Evolutionary conservation across 23 red algal genomes (phyloP), one percentile per base, ranked within the genome.

Genomic region (Gracilaria caudata): DNA sequence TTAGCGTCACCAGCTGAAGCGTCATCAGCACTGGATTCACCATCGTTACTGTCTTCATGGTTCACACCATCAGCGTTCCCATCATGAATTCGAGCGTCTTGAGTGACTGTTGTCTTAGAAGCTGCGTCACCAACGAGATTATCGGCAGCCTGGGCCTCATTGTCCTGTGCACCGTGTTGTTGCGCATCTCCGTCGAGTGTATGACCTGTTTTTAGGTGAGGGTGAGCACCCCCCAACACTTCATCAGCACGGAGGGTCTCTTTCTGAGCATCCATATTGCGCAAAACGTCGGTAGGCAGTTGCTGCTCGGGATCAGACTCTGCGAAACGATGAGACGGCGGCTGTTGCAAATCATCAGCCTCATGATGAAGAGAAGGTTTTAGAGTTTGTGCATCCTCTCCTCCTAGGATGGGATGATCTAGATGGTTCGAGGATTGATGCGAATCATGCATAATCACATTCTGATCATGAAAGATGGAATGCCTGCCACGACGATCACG

Each of bases 381-480:
- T 6, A 0, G 13, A 2, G 26, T 12, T 35, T 66, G 7, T 36
- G 26, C 29, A 36, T 66, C 3, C 4, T 26, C 8, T 4, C 13
- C 9, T 29, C 36, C 61, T 4, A 0, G 2, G 32, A 33, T 7
- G 19, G 30, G 8, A 8, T 66, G 13, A 3, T 26, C 61, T 1
- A 4, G 11, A 30, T 36, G 8, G 26, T 66, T 30, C 8, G 30
- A 66, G 19, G 32, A 37, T 10, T 66, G 61, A 24, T 66, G 30
- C 26, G 29, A 19, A 36, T 66, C 14, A 35, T 66, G 61, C 28
- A 66, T 66, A 16, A 66, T 12, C 21, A 66, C 25, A 35, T 66
- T 24, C 29, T 66, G 61, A 36, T 66, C 30, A 37, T 66, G 61
- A 66, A 66, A 66, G 26, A 66, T 16, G 9, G 61, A 66, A 36